A percentile compares a stretch with the other conserved stretches of the same genome.
phyloP scores from a whole-genome alignment of 345 rosid species.

The Raphanus raphanistrum region DNA sequence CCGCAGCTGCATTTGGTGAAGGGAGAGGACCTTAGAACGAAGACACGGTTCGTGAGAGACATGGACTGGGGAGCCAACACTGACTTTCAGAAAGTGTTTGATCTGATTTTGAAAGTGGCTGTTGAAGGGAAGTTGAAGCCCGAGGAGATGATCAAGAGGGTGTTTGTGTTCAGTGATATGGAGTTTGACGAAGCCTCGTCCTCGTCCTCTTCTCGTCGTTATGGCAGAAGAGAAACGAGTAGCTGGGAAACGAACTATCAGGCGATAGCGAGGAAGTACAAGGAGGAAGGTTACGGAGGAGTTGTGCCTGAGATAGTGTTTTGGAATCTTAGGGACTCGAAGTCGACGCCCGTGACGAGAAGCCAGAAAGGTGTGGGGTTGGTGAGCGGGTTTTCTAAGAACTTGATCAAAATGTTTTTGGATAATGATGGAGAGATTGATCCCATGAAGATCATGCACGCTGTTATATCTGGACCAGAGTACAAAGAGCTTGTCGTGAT shows the following conservation, averaged over 20 bases:
- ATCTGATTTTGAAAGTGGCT: slow-evolving; percentile 52
- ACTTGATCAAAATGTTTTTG: slow-evolving; percentile 56
- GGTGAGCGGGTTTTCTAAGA: slow-evolving; percentile 71
- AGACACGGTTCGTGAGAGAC: slow-evolving; percentile 41
- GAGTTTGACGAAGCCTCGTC: slow-evolving; percentile 52
- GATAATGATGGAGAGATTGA: slow-evolving; percentile 42
- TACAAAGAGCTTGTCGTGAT: slow-evolving; percentile 43
- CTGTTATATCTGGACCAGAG: slow-evolving; percentile 51
- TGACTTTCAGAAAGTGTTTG: slow-evolving; percentile 55
- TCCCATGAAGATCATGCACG: slow-evolving; percentile 47
- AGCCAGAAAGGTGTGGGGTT: slow-evolving; percentile 52
- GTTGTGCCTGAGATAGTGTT: slow-evolving; percentile 60
- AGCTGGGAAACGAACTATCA: slow-evolving; percentile 57
- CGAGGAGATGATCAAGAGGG: slow-evolving; percentile 58
- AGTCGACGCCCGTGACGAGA: slow-evolving; percentile 47
- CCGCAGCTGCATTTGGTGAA: slow-evolving; percentile 45
- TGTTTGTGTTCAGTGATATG: slow-evolving; percentile 74
- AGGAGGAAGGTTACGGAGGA: slow-evolving; percentile 48
- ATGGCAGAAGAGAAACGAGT: not conserved
- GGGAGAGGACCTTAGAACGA: slow-evolving; percentile 39
- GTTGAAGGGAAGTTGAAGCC: slow-evolving; percentile 45
- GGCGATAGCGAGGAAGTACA: slow-evolving; percentile 45
- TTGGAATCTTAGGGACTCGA: slow-evolving; percentile 64
- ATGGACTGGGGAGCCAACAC: slow-evolving; percentile 43
- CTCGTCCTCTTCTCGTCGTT: not conserved